Evolutionary conservation across 371 early-diverging fungal species (phyloP), one percentile per base, ranked within the genome.

Genomic region (Actinomortierella ambigua): DNA sequence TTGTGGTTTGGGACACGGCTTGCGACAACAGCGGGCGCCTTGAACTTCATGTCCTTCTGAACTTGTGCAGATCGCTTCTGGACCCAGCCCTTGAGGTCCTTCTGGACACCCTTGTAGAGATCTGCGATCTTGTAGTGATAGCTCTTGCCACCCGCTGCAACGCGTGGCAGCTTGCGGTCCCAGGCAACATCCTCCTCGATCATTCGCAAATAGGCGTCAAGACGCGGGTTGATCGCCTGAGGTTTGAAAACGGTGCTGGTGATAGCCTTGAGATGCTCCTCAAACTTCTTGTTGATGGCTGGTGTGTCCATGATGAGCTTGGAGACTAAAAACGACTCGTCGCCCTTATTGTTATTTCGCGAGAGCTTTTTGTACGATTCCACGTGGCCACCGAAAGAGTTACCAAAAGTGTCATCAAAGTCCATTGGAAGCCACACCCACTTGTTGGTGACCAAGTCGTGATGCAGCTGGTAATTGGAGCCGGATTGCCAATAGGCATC

Each of bases 221-320:
- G 53, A 14, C 82, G 77, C 13, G 85, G 80, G 3, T 67, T 53
- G 29, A 85, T 46, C 17, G 79, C 78, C 3, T 78, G 67, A 26
- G 84, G 81, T 53, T 85, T 85, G 67, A 82, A 85, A 56, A 82
- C 81, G 15, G 78, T 71, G 55, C 77, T 82, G 58, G 82, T 69
- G 28, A 78, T 68, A 5, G 82, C 80, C 68, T 81, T 83, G 34
- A 85, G 67, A n/a, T 71, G 77, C 8, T 60, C 55, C 56, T 85
- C 81, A 57, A 85, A 85, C 14, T 77, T 60, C 9, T 55, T 41
- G 14, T 73, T 77, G 53, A 81, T 83, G 50, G 76, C 77, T 6
- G 82, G 75, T 5, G 79, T 79, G 43, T 65, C 69, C 18, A 83
- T 66, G 61, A 83, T 78, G n/a, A 71, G 29, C 52, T 66, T 71